Percentiles rank a stretch among this genome's conserved stretches.
These are phyloP conservation scores for Pezicula radicicola DNA, from an alignment of 2,329 filamentous ascomycete genomes.

Conservation along the genomic window DNA sequence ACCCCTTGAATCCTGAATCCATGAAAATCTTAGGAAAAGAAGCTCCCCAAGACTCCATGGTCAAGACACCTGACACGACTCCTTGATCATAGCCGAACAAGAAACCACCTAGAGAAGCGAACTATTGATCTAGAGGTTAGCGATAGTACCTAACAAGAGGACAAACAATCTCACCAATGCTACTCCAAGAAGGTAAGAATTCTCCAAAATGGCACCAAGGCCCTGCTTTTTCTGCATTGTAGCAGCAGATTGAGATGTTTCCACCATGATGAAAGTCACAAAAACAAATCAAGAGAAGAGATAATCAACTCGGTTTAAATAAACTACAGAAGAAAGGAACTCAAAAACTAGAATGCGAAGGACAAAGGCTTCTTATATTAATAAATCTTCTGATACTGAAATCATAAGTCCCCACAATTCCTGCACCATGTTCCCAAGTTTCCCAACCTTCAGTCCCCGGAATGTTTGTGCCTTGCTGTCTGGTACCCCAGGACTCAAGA, in stretches of 20 bases:
- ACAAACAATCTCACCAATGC: constrained; percentile 27
- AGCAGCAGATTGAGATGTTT: neutral
- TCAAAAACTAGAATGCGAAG: neutral
- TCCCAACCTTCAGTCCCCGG: neutral
- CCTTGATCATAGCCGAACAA: constrained; percentile 47
- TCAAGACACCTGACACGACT: constrained; percentile 44
- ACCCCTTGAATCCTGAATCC: constrained; percentile 46
- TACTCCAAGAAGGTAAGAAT: constrained; percentile 36
- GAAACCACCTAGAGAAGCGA: constrained; percentile 38
- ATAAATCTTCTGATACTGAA: neutral
- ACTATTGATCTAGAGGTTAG: constrained; percentile 22
- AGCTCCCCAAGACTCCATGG: constrained; percentile 40
- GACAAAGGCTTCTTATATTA: neutral
- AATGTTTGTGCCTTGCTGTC: neutral
- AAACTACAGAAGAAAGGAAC: neutral
- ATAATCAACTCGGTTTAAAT: too few relatives aligned
- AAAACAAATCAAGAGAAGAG: neutral
- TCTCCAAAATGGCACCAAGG: constrained; percentile 15
- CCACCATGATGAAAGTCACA: neutral
- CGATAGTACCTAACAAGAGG: neutral
- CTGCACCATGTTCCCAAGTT: too few relatives aligned
- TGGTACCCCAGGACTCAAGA: neutral
- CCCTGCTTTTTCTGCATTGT: neutral
- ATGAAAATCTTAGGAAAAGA: constrained; percentile 36
- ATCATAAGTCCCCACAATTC: neutral